A percentile compares a stretch with the other conserved stretches of the same genome.
Evolutionary conservation across 192 early-diverging fungal genomes (phyloP).

Genomic region (Rhizophagus sp.): DNA sequence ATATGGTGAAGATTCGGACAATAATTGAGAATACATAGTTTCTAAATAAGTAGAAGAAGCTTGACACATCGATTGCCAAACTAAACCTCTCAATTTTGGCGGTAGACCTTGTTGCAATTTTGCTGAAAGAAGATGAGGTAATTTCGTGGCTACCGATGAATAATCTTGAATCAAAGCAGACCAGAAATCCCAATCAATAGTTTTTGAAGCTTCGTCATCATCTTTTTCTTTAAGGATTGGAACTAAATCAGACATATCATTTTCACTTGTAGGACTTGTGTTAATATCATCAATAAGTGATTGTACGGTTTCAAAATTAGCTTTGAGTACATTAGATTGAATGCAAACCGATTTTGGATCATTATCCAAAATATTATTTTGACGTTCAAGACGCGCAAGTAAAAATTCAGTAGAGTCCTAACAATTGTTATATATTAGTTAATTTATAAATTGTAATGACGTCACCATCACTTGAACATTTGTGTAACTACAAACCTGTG

Average conservation of each 20-base stretch:
- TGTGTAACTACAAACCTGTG: constrained; percentile 42
- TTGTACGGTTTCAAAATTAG: constrained; percentile 55
- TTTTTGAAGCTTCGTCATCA: constrained; percentile 21
- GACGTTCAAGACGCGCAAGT: constrained; percentile 58
- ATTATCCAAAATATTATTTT: constrained; percentile 59
- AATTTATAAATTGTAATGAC: not conserved
- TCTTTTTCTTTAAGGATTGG: constrained; percentile 2
- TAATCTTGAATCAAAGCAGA: constrained; percentile 78
- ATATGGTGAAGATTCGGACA: constrained; percentile 75
- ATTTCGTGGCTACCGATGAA: constrained; percentile 62
- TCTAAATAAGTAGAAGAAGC: constrained; percentile 82
- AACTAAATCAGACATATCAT: constrained; percentile 22
- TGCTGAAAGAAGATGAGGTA: constrained; percentile 67
- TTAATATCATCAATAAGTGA: constrained; percentile 46
- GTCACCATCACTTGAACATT: not conserved
- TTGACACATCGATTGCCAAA: constrained; percentile 92
- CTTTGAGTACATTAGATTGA: constrained; percentile 58
- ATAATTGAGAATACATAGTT: constrained; percentile 76
- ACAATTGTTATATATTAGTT: not conserved
- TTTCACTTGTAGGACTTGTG: not conserved
- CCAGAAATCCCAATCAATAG: constrained; percentile 81
- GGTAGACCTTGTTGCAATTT: constrained; percentile 83
- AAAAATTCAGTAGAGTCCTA: constrained; percentile 58
- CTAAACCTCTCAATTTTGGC: constrained; percentile 75
- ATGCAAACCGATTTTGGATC: constrained; percentile 65